Percentiles rank a stretch among this genome's conserved stretches.
phyloP scores from a whole-genome alignment of 1,139 yeast genomes.

The Saccharomycopsis phalli region DNA sequence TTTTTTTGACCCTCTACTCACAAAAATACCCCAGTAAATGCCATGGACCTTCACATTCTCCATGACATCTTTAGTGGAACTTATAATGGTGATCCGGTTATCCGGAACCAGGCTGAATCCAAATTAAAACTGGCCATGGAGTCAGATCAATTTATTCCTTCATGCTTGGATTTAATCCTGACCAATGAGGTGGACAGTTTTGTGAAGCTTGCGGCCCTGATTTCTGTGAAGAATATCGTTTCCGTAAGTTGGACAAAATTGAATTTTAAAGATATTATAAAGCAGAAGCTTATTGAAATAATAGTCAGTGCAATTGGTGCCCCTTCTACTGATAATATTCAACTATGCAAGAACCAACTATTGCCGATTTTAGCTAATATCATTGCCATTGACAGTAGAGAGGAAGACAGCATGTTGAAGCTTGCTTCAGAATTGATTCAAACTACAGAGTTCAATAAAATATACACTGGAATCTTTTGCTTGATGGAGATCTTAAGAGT shows the following conservation, averaged over 20 bases:
- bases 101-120: slow-evolving; percentile 62
- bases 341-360: slow-evolving; percentile 43
- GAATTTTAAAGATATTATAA: slow-evolving; percentile 66
- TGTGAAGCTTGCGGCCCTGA: slow-evolving; percentile 73
- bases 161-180: slow-evolving; percentile 68
- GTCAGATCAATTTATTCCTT: slow-evolving; percentile 67
- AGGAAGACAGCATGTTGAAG: not conserved
- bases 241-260: slow-evolving; percentile 47
- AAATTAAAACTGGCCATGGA: slow-evolving; percentile 48
- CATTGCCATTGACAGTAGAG: slow-evolving; percentile 44
- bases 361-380: slow-evolving; percentile 61
- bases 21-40: not conserved
- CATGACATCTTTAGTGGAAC: slow-evolving; percentile 72
- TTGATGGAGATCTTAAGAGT: slow-evolving; percentile 66
- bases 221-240: slow-evolving; percentile 75
- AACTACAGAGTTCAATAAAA: slow-evolving; percentile 37
- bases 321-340: slow-evolving; percentile 21
- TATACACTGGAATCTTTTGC: slow-evolving; percentile 72
- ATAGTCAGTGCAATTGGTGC: slow-evolving; percentile 31
- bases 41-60: slow-evolving; percentile 14
- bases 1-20: not conserved
- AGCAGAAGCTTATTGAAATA: slow-evolving; percentile 42
- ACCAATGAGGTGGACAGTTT: slow-evolving; percentile 42
- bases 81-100: slow-evolving; percentile 54
- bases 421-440: not conserved